Conservation (phyloP, 2,329 filamentous ascomycete species). For the Didymella keratinophila region DNA sequence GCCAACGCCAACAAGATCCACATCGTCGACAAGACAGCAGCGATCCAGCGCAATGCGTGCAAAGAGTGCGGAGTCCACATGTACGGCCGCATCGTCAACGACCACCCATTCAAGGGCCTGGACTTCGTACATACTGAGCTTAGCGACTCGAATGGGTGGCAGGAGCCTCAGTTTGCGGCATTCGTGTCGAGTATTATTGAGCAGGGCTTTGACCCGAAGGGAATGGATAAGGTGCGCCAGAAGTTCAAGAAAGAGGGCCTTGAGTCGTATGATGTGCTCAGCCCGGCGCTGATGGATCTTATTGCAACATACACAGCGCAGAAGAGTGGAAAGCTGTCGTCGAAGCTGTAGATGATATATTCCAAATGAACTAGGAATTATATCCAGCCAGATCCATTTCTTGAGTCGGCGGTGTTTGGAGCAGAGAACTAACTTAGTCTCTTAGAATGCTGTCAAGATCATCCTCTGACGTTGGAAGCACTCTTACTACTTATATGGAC, state of each 20-base stretch:
- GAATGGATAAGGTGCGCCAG: slow-evolving; percentile 63
- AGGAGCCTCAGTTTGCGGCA: slow-evolving; percentile 74
- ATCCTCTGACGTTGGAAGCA: not conserved
- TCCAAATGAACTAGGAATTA: not conserved
- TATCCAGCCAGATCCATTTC: not conserved
- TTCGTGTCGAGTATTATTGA: slow-evolving; percentile 74
- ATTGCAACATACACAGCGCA: slow-evolving; percentile 61
- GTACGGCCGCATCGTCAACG: slow-evolving; percentile 69
- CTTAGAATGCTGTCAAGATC: not conserved
- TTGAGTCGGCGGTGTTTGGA: too few relatives aligned
- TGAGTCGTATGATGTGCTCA: slow-evolving; percentile 69
- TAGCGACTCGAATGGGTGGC: slow-evolving; percentile 68
- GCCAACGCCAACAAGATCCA: slow-evolving; percentile 66
- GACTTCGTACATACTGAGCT: slow-evolving; percentile 74
- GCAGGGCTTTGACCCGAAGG: slow-evolving; percentile 66
- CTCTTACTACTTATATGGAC: not conserved
- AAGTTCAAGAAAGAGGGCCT: slow-evolving; percentile 65
- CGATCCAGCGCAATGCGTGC: slow-evolving; percentile 62
- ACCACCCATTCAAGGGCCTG: slow-evolving; percentile 73
- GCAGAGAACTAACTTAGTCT: too few relatives aligned
- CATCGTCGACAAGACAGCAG: slow-evolving; percentile 63
- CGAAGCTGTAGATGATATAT: slow-evolving; percentile 31
- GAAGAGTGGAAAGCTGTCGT: slow-evolving; percentile 49
- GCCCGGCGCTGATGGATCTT: slow-evolving; percentile 68
- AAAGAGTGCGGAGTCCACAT: slow-evolving; percentile 64